phyloP scores from a whole-genome alignment of 331 rosid genomes.

The Rhamnella rubrinervis region DNA sequence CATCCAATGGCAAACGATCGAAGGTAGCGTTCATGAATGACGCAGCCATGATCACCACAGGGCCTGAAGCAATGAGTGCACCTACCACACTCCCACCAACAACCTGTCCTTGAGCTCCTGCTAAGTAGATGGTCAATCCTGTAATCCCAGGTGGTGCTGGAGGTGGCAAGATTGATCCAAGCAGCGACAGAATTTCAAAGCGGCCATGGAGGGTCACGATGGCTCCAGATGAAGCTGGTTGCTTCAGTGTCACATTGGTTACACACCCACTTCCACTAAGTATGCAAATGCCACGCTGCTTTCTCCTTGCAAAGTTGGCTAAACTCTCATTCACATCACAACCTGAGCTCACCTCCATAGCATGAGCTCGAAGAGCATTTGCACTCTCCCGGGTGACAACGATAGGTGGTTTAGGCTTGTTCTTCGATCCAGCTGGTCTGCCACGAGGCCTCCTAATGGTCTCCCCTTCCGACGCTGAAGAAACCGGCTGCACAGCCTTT shows the following conservation, averaged over 20 bases:
- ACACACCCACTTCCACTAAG: conserved; percentile 77
- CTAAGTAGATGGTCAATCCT: conserved; percentile 61
- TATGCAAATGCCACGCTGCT: conserved; percentile 70
- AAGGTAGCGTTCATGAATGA: conserved; percentile 82
- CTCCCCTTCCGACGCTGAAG: conserved; percentile 57
- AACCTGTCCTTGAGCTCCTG: conserved; percentile 82
- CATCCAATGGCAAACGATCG: conserved; percentile 70
- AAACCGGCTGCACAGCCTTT: conserved; percentile 51
- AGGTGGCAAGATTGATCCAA: conserved; percentile 76
- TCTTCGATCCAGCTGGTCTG: conserved; percentile 67
- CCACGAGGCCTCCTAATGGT: conserved; percentile 60
- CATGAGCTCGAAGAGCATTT: conserved; percentile 68
- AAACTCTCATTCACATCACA: conserved; percentile 72
- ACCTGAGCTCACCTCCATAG: conserved; percentile 76
- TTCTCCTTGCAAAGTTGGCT: conserved; percentile 67
- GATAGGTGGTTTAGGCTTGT: conserved; percentile 71
- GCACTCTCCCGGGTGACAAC: conserved; percentile 73
- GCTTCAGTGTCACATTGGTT: conserved; percentile 69
- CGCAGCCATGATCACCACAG: conserved; percentile 75
- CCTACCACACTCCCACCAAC: conserved; percentile 73
- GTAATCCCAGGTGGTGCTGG: conserved; percentile 82
- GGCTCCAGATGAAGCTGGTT: conserved; percentile 66
- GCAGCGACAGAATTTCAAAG: conserved; percentile 66
- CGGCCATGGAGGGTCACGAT: conserved; percentile 77
- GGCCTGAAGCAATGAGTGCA: conserved; percentile 74